Evolutionary conservation across 2,329 filamentous ascomycete genomes (phyloP).

Genomic region (Colletotrichum siamense): DNA sequence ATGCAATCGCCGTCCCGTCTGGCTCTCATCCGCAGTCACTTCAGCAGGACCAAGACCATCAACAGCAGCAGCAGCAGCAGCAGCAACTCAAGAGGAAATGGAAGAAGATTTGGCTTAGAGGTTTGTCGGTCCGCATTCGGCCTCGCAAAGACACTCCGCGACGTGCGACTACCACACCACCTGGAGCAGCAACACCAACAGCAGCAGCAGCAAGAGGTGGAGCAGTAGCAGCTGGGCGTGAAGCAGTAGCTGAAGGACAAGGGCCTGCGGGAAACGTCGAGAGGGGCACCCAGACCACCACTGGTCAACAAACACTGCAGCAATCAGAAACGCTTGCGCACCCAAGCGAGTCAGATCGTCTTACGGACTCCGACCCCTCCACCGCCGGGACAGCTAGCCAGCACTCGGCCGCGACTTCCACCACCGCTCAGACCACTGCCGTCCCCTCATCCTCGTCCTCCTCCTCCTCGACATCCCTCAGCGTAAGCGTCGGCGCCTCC

Average conservation of each 20-base stretch:
- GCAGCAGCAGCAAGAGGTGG: neutral
- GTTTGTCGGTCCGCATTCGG: slow-evolving; percentile 17
- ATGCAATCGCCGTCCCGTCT: neutral
- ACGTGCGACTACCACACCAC: neutral
- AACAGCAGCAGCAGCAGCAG: neutral
- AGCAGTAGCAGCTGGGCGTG: neutral
- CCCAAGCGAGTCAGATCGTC: neutral
- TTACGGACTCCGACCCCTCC: slow-evolving; percentile 7
- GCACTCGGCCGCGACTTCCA: slow-evolving; percentile 8
- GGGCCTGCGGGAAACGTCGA: neutral
- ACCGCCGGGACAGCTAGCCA: neutral
- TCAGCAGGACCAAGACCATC: neutral
- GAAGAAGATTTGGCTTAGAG: slow-evolving; percentile 10
- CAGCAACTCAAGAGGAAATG: slow-evolving; percentile 14
- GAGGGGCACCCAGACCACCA: slow-evolving; percentile 14
- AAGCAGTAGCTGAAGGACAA: neutral
- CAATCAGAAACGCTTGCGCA: slow-evolving; percentile 3
- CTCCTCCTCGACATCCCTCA: slow-evolving; percentile 16
- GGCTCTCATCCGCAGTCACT: neutral
- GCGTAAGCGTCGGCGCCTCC: slow-evolving; percentile 12
- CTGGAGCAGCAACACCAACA: neutral
- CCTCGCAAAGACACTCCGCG: slow-evolving; percentile 1
- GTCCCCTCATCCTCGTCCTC: slow-evolving; percentile 3
- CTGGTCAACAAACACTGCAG: neutral
- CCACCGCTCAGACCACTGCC: slow-evolving; percentile 13